Percentiles rank a stretch among this genome's conserved stretches.
Conservation (phyloP, 2,329 filamentous ascomycete species). For the Xylaria sp. region DNA sequence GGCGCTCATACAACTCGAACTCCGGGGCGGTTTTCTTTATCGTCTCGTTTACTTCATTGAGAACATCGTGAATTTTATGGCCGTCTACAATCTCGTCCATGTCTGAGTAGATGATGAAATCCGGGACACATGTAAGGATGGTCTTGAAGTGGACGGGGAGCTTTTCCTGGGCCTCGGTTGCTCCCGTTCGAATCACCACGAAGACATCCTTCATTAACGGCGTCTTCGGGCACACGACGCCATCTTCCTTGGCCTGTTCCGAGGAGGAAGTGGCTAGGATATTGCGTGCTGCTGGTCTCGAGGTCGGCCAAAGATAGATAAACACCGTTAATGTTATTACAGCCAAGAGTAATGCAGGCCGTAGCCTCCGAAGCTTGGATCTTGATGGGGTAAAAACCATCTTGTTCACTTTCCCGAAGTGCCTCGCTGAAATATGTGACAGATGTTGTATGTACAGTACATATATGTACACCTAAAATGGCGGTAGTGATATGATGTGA, state of each 20-base stretch:
- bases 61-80: conserved; percentile 36
- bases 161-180: conserved; percentile 38
- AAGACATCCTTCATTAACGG: conserved; percentile 38
- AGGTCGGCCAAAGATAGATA: conserved; percentile 25
- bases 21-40: conserved; percentile 35
- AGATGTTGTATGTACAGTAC: conserved; percentile 2
- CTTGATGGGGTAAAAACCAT: conserved; percentile 34
- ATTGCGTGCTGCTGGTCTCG: conserved; percentile 1
- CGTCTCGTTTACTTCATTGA: conserved; percentile 36
- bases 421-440: neutral
- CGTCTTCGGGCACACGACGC: conserved; percentile 34
- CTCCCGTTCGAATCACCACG: conserved; percentile 37
- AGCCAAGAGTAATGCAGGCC: conserved; percentile 29
- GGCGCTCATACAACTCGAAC: conserved; percentile 41
- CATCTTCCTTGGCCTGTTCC: conserved; percentile 17
- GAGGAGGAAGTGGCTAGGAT: neutral
- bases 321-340: conserved; percentile 27
- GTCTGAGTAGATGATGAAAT: conserved; percentile 43
- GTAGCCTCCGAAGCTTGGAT: conserved; percentile 31
- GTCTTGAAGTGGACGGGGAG: conserved; percentile 42
- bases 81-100: conserved; percentile 41
- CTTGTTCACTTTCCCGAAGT: conserved; percentile 5
- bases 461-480: neutral
- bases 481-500: conserved; percentile 2
- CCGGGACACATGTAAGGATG: conserved; percentile 39